Base-by-base conservation (phyloP, 805 yeast species). In the Candida maesae region DNA sequence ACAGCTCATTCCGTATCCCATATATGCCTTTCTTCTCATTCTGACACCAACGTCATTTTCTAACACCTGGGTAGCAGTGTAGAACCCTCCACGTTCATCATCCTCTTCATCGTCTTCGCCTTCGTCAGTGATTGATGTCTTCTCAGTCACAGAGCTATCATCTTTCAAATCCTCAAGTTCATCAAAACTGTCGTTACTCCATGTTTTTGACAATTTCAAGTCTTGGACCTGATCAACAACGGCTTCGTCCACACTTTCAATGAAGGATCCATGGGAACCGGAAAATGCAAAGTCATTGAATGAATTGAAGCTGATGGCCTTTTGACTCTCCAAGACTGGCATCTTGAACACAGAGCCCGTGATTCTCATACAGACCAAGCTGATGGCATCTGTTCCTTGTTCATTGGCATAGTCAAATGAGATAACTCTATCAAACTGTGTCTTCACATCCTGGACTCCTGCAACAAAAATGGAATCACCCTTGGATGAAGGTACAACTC, bases 311-410 rank as follows among this genome's bases (percentile, higher is more conserved):
- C 67, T 68, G 8, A 84, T 58, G 8, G 79, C 69, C 27, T 78
- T 78, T 24, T 79, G 79, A 36, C 84, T 74, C 56, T 85, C 91
- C 1, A 68, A 63, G 0, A 82, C 84, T 0, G 82, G 75, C 90
- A 85, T 85, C 43, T 83, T 70, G 61, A 84, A 89, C 0, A 89
- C 80, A 39, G 86, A 82, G 4, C 97, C 97, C 1, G 95, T 84
- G 53, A 87, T 95, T 49, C 96, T 70, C 84, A 90, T 83, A 60
- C 97, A 89, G 21, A 90, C 78, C 42, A 86, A 70, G 51, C 82
- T 79, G 8, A 84, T 73, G 1, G 78, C 74, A 17, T 79, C 71
- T n/a, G 59, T 63, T 7, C 47, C 48, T 14, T 16, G 25, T 18
- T 47, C 51, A 34, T 45, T 42, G 13, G 58, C 50, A 58, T 88